These are phyloP conservation scores for Cystobasidium pallidum DNA, from an alignment of 1,284 basidiomycete species.

Conservation along the genomic window DNA sequence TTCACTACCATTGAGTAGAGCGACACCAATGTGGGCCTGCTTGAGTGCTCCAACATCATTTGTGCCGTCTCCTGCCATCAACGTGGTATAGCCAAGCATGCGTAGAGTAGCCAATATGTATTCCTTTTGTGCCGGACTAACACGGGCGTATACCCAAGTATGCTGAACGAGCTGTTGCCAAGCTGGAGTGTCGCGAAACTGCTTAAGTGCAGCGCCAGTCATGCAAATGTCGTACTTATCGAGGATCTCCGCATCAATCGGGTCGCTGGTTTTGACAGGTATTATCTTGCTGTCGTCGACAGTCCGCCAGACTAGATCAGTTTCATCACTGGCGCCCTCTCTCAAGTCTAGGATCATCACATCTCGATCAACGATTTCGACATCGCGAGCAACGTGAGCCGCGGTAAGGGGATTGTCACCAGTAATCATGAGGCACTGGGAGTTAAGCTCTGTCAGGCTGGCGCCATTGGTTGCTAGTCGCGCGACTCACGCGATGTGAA, in stretches of 20 bases:
- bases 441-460: not conserved
- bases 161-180: constrained; percentile 83
- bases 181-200: constrained; percentile 67
- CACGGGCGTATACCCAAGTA: constrained; percentile 95
- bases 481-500: constrained; percentile 77
- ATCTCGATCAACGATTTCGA: constrained; percentile 92
- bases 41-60: constrained; percentile 97
- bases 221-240: constrained; percentile 89
- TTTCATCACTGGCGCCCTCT: constrained; percentile 72
- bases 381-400: constrained; percentile 87
- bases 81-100: constrained; percentile 79
- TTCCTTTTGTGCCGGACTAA: constrained; percentile 93
- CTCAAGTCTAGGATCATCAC: constrained; percentile 85
- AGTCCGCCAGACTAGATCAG: constrained; percentile 61
- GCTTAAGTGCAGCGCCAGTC: constrained; percentile 86
- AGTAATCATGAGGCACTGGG: constrained; percentile 92
- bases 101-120: constrained; percentile 86
- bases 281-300: constrained; percentile 86
- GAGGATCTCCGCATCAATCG: constrained; percentile 75
- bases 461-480: not conserved
- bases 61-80: constrained; percentile 97
- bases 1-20: constrained; percentile 82
- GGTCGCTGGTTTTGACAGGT: constrained; percentile 73
- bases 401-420: constrained; percentile 95
- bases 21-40: constrained; percentile 92